These are phyloP conservation scores for Mycena sanguinolenta DNA, from an alignment of 768 basidiomycete species.

Conservation along the genomic window DNA sequence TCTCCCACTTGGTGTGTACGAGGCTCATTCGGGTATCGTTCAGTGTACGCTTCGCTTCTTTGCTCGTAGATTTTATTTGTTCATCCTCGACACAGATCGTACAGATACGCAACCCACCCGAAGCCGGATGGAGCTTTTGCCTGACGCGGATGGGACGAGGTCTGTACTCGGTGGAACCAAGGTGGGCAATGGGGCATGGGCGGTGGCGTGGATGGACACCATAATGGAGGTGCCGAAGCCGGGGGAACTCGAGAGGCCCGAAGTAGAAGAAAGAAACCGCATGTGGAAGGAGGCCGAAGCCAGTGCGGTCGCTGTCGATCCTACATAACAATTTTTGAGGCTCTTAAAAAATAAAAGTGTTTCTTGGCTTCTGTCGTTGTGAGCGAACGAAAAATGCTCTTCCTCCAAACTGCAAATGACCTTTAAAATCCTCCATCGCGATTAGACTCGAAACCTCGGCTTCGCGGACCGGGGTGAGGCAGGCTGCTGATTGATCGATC, in stretches of 20 bases:
- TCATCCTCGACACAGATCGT: constrained; percentile 64
- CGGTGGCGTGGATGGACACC: constrained; percentile 81
- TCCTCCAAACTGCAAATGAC: too few relatives aligned
- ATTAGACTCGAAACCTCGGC: too few relatives aligned
- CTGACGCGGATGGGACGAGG: constrained; percentile 56
- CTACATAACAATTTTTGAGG: constrained; percentile 2
- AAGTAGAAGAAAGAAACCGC: constrained; percentile 23
- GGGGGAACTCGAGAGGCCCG: constrained; percentile 19
- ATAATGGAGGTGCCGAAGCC: constrained; percentile 52
- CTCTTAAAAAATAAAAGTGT: too few relatives aligned
- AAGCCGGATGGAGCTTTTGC: constrained; percentile 70
- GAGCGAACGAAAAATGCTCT: too few relatives aligned
- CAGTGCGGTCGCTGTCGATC: constrained; percentile 18
- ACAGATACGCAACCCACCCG: constrained; percentile 82
- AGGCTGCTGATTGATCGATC: too few relatives aligned
- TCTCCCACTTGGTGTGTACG: constrained; percentile 80
- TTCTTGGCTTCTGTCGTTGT: too few relatives aligned
- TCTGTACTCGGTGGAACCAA: constrained; percentile 78
- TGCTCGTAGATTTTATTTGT: constrained; percentile 5
- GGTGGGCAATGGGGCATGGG: constrained; percentile 86
- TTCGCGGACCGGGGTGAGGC: too few relatives aligned
- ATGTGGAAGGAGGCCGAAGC: constrained; percentile 34
- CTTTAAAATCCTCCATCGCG: too few relatives aligned
- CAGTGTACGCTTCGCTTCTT: constrained; percentile 68
- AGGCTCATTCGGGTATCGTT: constrained; percentile 83